phyloP scores from a whole-genome alignment of 78 protist genomes.

The Dictyostelium purpureum region DNA sequence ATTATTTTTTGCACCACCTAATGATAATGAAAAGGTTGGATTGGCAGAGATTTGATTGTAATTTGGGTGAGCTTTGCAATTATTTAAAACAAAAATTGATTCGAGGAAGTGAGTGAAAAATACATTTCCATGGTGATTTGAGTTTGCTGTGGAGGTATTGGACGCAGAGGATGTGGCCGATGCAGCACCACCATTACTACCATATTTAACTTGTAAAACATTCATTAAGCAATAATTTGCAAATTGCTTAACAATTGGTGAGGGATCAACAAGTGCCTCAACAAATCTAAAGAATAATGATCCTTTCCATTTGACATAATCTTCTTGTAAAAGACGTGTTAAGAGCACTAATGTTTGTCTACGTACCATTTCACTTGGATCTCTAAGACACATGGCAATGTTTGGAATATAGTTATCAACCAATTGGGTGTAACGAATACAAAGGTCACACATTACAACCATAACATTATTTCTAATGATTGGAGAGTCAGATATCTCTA shows the following conservation, averaged over 20 bases:
- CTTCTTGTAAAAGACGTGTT: constrained; percentile 84
- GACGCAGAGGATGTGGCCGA: not conserved
- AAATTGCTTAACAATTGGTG: constrained; percentile 48
- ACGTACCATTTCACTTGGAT: constrained; percentile 77
- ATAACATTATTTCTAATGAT: constrained; percentile 85
- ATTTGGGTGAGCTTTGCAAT: constrained; percentile 70
- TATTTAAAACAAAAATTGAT: constrained; percentile 74
- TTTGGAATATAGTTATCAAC: constrained; percentile 81
- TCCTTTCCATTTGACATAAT: constrained; percentile 89
- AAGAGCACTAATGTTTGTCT: constrained; percentile 82
- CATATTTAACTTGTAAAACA: constrained; percentile 70
- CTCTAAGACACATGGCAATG: constrained; percentile 78
- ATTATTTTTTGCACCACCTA: not conserved
- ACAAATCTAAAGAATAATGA: constrained; percentile 82
- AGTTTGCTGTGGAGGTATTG: not conserved
- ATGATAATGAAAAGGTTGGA: not conserved
- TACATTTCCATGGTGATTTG: constrained; percentile 10
- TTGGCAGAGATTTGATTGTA: constrained; percentile 62
- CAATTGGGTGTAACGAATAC: constrained; percentile 82
- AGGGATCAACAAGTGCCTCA: constrained; percentile 80
- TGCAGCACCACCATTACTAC: not conserved
- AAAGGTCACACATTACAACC: constrained; percentile 89
- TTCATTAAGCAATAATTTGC: constrained; percentile 76
- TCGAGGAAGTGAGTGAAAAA: constrained; percentile 82
- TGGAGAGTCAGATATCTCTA: constrained; percentile 69